A percentile compares a stretch with the other conserved stretches of the same genome.
These are phyloP conservation scores for Excoecaria agallocha DNA, from an alignment of 345 rosid species.

Conservation along the genomic window DNA sequence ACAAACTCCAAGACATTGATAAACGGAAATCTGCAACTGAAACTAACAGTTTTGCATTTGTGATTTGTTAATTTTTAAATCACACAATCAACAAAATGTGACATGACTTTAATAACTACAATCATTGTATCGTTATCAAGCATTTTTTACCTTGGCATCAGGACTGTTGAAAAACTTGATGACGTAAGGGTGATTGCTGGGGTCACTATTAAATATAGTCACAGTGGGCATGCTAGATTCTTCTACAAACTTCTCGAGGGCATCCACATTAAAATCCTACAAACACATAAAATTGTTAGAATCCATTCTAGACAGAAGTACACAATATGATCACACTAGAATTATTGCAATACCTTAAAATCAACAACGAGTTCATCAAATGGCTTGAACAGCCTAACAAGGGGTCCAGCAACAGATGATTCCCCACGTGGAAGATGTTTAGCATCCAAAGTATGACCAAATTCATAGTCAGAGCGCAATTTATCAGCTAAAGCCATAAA, in stretches of 20 bases:
- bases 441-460: constrained; percentile 80
- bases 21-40: neutral
- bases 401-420: constrained; percentile 71
- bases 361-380: constrained; percentile 86
- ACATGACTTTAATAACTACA: neutral
- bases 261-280: constrained; percentile 73
- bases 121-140: neutral
- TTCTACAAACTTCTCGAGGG: constrained; percentile 77
- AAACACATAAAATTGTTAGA: constrained; percentile 19
- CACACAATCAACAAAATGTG: neutral
- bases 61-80: neutral
- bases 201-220: constrained; percentile 70
- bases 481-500: constrained; percentile 70
- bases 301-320: neutral
- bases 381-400: constrained; percentile 92
- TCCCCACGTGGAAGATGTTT: constrained; percentile 94
- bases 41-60: neutral
- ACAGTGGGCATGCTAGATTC: constrained; percentile 67
- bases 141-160: constrained; percentile 58
- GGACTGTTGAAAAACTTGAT: constrained; percentile 70
- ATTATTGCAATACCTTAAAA: constrained; percentile 50
- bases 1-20: neutral
- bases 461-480: constrained; percentile 81
- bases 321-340: neutral
- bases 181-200: constrained; percentile 71